phyloP scores from a whole-genome alignment of 2,329 filamentous ascomycete genomes.

The Nothomitra cinnamomea region DNA sequence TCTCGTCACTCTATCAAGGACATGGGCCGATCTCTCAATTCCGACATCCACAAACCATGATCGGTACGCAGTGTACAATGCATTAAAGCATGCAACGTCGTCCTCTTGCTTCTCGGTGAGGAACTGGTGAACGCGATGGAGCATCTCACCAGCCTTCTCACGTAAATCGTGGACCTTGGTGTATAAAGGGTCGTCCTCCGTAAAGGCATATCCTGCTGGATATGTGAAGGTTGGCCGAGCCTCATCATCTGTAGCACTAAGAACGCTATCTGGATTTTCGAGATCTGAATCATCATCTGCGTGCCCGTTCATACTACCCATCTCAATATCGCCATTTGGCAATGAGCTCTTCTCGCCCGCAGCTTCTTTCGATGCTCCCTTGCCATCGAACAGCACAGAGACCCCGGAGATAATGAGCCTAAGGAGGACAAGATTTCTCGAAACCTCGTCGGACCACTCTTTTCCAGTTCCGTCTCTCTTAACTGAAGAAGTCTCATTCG shows the following conservation, averaged over 20 bases:
- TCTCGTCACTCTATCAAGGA: constrained; percentile 70
- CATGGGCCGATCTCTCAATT: constrained; percentile 86
- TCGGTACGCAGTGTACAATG: constrained; percentile 78
- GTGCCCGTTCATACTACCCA: constrained; percentile 25
- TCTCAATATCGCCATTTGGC: constrained; percentile 25
- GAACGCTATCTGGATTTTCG: constrained; percentile 29
- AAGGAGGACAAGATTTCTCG: constrained; percentile 72
- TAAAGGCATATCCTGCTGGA: constrained; percentile 68
- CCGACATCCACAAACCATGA: constrained; percentile 98
- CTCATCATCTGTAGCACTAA: constrained; percentile 52
- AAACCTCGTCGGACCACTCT: constrained; percentile 96
- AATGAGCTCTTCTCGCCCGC: constrained; percentile 25
- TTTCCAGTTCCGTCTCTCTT: constrained; percentile 92
- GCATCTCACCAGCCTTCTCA: constrained; percentile 58
- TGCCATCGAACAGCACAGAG: constrained; percentile 74
- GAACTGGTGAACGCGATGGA: constrained; percentile 76
- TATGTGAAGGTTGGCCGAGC: constrained; percentile 78
- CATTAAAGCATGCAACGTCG: constrained; percentile 88
- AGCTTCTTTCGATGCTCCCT: constrained; percentile 40
- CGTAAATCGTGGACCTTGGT: constrained; percentile 63
- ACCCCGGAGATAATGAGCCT: constrained; percentile 82
- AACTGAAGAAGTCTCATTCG: constrained; percentile 61
- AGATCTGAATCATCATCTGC: constrained; percentile 14
- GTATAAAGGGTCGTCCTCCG: constrained; percentile 48
- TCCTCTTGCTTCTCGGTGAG: constrained; percentile 75